These are phyloP conservation scores for Petunia axillaris DNA, from an alignment of 257 asterid species.

Conservation along the genomic window DNA sequence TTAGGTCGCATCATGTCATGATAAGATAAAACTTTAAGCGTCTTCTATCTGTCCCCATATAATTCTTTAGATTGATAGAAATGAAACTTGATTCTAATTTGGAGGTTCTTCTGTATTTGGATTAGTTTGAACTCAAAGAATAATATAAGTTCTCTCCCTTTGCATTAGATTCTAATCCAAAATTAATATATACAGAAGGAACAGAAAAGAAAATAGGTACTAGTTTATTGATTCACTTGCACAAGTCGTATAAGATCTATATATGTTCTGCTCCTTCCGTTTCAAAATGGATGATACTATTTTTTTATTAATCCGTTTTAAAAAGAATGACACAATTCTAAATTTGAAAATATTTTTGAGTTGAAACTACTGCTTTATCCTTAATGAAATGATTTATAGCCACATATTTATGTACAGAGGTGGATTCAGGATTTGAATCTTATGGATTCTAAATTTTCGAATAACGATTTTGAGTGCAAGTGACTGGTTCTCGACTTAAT, in stretches of 20 bases:
- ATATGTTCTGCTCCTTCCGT: no score
- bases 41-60: not conserved
- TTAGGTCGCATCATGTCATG: not conserved
- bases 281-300: no score
- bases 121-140: slow-evolving; percentile 1
- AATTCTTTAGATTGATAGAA: not conserved
- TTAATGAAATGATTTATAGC: no score
- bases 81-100: not conserved
- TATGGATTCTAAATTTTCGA: no score
- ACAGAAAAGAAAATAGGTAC: not conserved
- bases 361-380: no score
- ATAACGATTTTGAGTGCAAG: no score
- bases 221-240: not conserved
- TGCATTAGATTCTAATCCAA: not conserved
- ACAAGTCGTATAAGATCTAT: not conserved
- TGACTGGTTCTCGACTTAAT: no score
- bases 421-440: no score
- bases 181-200: not conserved
- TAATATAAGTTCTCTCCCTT: not conserved
- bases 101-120: not conserved
- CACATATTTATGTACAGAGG: no score
- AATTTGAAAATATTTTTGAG: no score
- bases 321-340: no score
- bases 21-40: not conserved
- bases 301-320: no score